Evolutionary conservation across 2,329 filamentous ascomycete species (phyloP).

Genomic region (Penicillium capsulatum): DNA sequence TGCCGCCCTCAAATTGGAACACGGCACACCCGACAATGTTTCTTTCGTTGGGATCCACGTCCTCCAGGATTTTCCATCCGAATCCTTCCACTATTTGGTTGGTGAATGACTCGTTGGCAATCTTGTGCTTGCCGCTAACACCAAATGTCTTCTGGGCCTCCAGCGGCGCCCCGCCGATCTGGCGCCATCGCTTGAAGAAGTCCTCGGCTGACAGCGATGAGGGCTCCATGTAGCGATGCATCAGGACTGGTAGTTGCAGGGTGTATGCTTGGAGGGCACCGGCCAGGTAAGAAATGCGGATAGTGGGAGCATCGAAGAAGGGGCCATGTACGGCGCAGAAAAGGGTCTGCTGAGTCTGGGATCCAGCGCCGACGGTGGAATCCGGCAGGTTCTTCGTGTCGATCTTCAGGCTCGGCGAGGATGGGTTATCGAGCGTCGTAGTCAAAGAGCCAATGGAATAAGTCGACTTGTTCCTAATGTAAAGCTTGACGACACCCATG

Average conservation of each 20-base stretch:
- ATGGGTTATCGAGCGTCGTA: slow-evolving; percentile 76
- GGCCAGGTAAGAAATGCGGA: slow-evolving; percentile 89
- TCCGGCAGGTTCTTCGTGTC: slow-evolving; percentile 88
- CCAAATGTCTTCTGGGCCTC: slow-evolving; percentile 87
- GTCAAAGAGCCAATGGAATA: slow-evolving; percentile 85
- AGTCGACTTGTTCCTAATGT: slow-evolving; percentile 91
- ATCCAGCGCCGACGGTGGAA: slow-evolving; percentile 66
- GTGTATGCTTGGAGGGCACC: slow-evolving; percentile 91
- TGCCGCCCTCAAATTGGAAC: slow-evolving; percentile 73
- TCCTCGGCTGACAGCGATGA: slow-evolving; percentile 83
- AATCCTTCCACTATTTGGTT: slow-evolving; percentile 74
- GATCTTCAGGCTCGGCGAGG: slow-evolving; percentile 65
- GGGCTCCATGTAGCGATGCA: slow-evolving; percentile 96
- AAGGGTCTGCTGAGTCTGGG: slow-evolving; percentile 86
- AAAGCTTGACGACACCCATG: slow-evolving; percentile 90
- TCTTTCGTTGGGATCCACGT: slow-evolving; percentile 86
- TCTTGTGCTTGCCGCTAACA: slow-evolving; percentile 55
- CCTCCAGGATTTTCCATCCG: slow-evolving; percentile 78
- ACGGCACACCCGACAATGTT: slow-evolving; percentile 88
- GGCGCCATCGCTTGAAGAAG: slow-evolving; percentile 99
- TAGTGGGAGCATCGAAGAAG: slow-evolving; percentile 81
- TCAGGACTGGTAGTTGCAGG: slow-evolving; percentile 77
- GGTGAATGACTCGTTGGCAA: slow-evolving; percentile 68
- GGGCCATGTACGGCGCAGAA: slow-evolving; percentile 85
- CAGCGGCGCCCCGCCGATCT: slow-evolving; percentile 82